Conservation (phyloP, 495 filamentous ascomycete genomes). For the Talaromyces thailandensis region DNA sequence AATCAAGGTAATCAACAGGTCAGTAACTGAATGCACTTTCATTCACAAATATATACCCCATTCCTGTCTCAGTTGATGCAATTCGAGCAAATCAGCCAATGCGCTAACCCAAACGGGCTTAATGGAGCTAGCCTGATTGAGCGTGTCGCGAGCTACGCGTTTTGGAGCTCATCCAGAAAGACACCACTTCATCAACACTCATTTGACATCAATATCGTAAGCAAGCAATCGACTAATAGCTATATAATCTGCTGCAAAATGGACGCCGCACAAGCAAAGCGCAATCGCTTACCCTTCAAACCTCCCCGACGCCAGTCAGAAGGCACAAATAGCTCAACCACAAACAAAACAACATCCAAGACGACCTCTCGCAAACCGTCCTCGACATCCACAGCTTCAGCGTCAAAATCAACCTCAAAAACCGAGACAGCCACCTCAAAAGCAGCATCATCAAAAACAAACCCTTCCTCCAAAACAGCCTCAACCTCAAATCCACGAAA, state of each 20-base stretch:
- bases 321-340: conserved; percentile 14
- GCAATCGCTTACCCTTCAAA: conserved; percentile 39
- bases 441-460: conserved; percentile 10
- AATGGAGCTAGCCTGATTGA: neutral
- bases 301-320: conserved; percentile 32
- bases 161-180: neutral
- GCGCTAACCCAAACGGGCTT: neutral
- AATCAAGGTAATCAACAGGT: neutral
- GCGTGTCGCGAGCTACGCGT: conserved; percentile 1
- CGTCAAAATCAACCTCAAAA: conserved; percentile 13
- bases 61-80: neutral
- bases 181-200: neutral
- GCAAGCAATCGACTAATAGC: neutral
- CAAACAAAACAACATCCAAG: conserved; percentile 15
- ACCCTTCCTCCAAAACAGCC: conserved; percentile 7
- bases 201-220: neutral
- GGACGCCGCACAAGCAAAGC: conserved; percentile 30
- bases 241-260: too few species aligned
- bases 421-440: conserved; percentile 13
- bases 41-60: neutral
- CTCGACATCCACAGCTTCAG: conserved; percentile 7
- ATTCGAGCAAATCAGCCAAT: neutral
- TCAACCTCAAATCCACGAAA: conserved; percentile 6
- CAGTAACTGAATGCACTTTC: neutral
- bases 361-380: conserved; percentile 15